Evolutionary conservation across 495 filamentous ascomycete genomes (phyloP).

Genomic region (Saxophila tyrrhenica): DNA sequence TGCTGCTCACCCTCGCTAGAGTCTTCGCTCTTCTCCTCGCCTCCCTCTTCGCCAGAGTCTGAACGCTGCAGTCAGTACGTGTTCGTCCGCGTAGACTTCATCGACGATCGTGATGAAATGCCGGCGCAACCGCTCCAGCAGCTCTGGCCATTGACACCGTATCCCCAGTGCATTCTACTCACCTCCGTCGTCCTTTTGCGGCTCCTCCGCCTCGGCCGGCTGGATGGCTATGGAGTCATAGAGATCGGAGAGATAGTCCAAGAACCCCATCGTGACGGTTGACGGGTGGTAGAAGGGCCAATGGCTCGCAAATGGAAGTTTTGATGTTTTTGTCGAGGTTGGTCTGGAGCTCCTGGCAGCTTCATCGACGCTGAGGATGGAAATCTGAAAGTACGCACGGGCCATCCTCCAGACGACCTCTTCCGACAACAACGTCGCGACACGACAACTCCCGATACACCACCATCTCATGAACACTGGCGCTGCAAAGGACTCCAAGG

Average conservation of each 20-base stretch:
- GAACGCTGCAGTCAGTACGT: not conserved
- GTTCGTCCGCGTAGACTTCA: no score
- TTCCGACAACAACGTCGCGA: no score
- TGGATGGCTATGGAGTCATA: slow-evolving; percentile 46
- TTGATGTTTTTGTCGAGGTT: not conserved
- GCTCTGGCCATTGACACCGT: not conserved
- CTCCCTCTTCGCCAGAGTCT: not conserved
- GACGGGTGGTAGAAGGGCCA: not conserved
- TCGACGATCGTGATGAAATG: no score
- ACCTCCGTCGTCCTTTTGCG: slow-evolving; percentile 24
- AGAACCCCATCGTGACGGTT: slow-evolving; percentile 50
- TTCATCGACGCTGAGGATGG: not conserved
- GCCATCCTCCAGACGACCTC: no score
- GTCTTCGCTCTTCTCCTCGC: not conserved
- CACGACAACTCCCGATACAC: no score
- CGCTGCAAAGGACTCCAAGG: no score
- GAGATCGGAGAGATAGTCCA: slow-evolving; percentile 54
- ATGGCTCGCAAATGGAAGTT: not conserved
- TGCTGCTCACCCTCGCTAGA: not conserved
- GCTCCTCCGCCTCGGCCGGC: slow-evolving; percentile 48
- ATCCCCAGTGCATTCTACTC: slow-evolving; percentile 21
- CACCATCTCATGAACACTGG: no score
- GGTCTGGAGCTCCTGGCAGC: not conserved
- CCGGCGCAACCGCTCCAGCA: no score
- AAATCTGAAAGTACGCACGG: not conserved